Percentiles rank a stretch among this genome's conserved stretches.
These are phyloP conservation scores for Nicotiana sylvestris DNA, from an alignment of 257 asterid genomes.

Conservation along the genomic window DNA sequence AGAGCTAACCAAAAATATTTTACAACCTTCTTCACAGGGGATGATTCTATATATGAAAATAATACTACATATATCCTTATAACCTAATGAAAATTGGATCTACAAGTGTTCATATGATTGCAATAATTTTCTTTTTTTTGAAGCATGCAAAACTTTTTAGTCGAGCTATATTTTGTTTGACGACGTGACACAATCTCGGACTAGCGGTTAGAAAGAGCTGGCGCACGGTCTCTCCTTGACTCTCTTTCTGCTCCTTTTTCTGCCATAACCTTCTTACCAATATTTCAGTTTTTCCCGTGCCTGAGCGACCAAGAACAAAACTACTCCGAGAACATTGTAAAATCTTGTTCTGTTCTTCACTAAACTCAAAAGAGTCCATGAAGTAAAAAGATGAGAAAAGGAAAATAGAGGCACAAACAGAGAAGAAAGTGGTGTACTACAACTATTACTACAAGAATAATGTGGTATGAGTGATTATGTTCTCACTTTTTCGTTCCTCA, in stretches of 20 bases:
- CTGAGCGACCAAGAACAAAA: slow-evolving; percentile 58
- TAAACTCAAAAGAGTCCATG: slow-evolving; percentile 42
- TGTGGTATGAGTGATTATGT: too few relatives aligned
- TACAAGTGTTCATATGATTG: too few relatives aligned
- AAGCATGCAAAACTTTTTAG: slow-evolving; percentile 52
- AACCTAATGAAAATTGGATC: too few relatives aligned
- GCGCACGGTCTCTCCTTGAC: slow-evolving; percentile 18
- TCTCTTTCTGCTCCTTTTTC: slow-evolving; percentile 29
- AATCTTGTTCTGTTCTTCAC: slow-evolving; percentile 50
- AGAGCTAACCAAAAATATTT: too few relatives aligned
- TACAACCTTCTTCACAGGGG: too few relatives aligned
- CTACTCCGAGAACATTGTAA: slow-evolving; percentile 40
- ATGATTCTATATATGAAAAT: too few relatives aligned
- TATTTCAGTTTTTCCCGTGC: slow-evolving; percentile 59
- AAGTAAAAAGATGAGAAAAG: too few relatives aligned
- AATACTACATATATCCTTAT: too few relatives aligned
- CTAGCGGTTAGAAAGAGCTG: slow-evolving; percentile 68
- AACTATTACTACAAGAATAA: too few relatives aligned
- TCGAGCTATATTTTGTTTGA: slow-evolving; percentile 49
- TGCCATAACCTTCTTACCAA: slow-evolving; percentile 46
- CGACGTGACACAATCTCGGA: slow-evolving; percentile 59
- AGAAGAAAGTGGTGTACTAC: too few relatives aligned
- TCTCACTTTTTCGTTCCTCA: slow-evolving; percentile 34
- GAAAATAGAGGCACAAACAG: too few relatives aligned
- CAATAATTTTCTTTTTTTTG: neutral